phyloP scores from a whole-genome alignment of 441 rosid genomes.

The Gossypium trilobum region DNA sequence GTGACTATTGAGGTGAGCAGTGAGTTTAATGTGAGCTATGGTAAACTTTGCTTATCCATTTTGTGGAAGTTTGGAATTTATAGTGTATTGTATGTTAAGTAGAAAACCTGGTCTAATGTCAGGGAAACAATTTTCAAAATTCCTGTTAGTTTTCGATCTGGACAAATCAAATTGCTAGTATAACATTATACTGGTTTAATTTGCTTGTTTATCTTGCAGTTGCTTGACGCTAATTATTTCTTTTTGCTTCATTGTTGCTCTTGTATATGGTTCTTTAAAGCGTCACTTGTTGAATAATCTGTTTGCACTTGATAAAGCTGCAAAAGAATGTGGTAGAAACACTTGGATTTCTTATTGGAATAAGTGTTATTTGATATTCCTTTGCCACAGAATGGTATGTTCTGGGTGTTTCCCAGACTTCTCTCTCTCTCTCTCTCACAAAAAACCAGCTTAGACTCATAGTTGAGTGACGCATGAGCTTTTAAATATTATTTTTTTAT shows the following conservation, averaged over 20 bases:
- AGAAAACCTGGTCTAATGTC: background rate
- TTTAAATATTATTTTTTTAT: too few relatives aligned
- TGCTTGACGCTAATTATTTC: background rate
- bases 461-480: too few relatives aligned
- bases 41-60: background rate
- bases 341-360: background rate
- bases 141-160: background rate
- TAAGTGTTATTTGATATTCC: background rate
- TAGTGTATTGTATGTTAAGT: background rate
- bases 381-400: background rate
- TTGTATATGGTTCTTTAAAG: background rate
- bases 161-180: background rate
- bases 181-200: background rate
- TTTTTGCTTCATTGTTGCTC: background rate
- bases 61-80: background rate
- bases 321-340: background rate
- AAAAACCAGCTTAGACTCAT: too few relatives aligned
- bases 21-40: constrained; percentile 22
- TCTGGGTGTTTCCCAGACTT: background rate
- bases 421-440: background rate
- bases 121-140: background rate
- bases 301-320: constrained; percentile 3
- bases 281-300: background rate
- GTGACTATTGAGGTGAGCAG: constrained; percentile 68
- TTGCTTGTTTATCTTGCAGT: background rate